Conservation (phyloP, 768 basidiomycete genomes). For the Pleurotus pulmonarius region DNA sequence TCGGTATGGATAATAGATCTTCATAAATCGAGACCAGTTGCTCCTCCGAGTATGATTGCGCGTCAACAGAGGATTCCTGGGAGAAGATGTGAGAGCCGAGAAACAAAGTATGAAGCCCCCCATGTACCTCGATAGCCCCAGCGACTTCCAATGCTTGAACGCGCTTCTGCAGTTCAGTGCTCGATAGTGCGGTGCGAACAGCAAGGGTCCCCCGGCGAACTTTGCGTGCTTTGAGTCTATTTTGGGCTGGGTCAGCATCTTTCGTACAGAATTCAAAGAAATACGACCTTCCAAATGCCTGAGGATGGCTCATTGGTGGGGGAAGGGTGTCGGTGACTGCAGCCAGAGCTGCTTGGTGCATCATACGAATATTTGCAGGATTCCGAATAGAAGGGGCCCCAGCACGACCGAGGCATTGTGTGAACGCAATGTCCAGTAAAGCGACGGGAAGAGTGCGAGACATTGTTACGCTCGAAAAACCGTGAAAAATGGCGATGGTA, state of each 20-base stretch:
- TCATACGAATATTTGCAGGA: background rate
- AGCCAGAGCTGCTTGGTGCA: slow-evolving; percentile 7
- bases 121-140: slow-evolving; percentile 28
- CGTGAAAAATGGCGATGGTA: no score
- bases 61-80: slow-evolving; percentile 28
- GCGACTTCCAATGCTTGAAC: slow-evolving; percentile 34
- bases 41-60: slow-evolving; percentile 36
- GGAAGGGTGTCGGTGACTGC: background rate
- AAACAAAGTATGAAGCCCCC: background rate
- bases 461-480: no score
- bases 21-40: slow-evolving; percentile 40
- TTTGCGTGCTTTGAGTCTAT: background rate
- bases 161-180: slow-evolving; percentile 28
- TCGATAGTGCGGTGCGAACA: background rate
- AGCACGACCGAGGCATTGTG: background rate
- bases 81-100: background rate
- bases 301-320: background rate
- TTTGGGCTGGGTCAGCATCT: background rate
- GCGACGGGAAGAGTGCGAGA: background rate
- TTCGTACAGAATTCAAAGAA: background rate
- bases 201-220: background rate
- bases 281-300: slow-evolving; percentile 4
- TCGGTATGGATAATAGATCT: slow-evolving; percentile 36
- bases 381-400: background rate
- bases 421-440: background rate